These are phyloP conservation scores for Pythium inflatum DNA, from an alignment of 352 stramenopile species.

Conservation along the genomic window DNA sequence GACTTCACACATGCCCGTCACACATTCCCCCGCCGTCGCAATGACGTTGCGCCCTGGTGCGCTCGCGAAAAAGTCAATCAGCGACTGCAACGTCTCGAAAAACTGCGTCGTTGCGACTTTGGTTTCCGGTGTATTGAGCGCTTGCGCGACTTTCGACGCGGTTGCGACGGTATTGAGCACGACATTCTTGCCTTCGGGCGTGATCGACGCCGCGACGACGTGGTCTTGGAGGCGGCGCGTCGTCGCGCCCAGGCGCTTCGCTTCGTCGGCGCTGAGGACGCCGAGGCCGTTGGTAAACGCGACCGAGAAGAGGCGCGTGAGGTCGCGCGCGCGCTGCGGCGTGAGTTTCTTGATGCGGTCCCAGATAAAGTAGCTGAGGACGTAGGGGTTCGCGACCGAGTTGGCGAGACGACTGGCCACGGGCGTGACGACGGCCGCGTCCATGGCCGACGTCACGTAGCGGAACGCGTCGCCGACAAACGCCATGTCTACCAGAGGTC, in stretches of 20 bases:
- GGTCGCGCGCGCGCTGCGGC: constrained; percentile 69
- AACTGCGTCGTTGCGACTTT: constrained; percentile 66
- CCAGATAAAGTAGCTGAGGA: constrained; percentile 78
- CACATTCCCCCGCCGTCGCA: constrained; percentile 52
- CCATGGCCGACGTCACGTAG: constrained; percentile 55
- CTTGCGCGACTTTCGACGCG: constrained; percentile 65
- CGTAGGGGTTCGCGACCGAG: constrained; percentile 79
- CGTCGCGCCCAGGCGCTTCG: constrained; percentile 40
- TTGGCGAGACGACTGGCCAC: constrained; percentile 53
- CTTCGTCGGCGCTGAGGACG: constrained; percentile 59
- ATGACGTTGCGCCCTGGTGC: constrained; percentile 60
- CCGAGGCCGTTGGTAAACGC: constrained; percentile 58
- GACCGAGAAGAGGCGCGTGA: constrained; percentile 65
- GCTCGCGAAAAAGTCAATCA: constrained; percentile 80
- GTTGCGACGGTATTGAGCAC: constrained; percentile 69
- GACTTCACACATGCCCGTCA: constrained; percentile 56
- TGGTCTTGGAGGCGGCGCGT: constrained; percentile 57
- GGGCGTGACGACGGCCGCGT: constrained; percentile 62
- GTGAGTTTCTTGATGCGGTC: constrained; percentile 73
- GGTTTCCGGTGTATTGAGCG: constrained; percentile 73
- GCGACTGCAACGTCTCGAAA: constrained; percentile 64
- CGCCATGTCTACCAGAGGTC: constrained; percentile 9
- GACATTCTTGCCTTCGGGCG: constrained; percentile 58
- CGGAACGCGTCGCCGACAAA: constrained; percentile 56
- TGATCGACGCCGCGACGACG: constrained; percentile 53